Conservation (phyloP, 164 flowering plant species). For the Vitis amurensis region DNA sequence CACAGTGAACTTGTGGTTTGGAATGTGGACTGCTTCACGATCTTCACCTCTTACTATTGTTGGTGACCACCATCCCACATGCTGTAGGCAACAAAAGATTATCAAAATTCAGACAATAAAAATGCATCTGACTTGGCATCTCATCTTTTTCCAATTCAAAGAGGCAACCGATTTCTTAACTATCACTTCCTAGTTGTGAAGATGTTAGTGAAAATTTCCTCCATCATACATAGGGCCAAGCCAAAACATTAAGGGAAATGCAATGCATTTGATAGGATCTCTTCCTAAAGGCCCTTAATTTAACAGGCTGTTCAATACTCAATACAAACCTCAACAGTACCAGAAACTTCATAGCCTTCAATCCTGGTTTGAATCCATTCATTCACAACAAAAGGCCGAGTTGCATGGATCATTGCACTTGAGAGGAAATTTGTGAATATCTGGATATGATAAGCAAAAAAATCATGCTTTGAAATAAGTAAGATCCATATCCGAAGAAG, state of each 20-base stretch:
- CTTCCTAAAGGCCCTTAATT: too few relatives aligned
- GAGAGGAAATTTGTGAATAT: conserved; percentile 95
- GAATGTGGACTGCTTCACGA: conserved; percentile 95
- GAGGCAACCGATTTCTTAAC: too few relatives aligned
- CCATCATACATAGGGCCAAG: too few relatives aligned
- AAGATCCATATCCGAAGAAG: background rate
- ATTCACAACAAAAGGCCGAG: conserved; percentile 86
- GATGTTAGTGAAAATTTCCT: too few relatives aligned
- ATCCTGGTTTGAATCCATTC: conserved; percentile 98
- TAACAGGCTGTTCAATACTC: too few relatives aligned
- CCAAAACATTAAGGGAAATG: too few relatives aligned
- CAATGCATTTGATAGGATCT: too few relatives aligned
- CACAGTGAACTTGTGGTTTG: conserved; percentile 90
- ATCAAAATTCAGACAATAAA: too few relatives aligned
- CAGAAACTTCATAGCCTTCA: conserved; percentile 98
- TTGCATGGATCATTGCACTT: conserved; percentile 93
- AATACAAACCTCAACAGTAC: conserved; percentile 91
- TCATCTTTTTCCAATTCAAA: too few relatives aligned
- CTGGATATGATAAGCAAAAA: conserved; percentile 33
- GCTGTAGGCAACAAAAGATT: conserved; percentile 44
- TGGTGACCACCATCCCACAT: conserved; percentile 99
- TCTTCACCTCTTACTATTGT: conserved; percentile 92
- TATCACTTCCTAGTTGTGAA: too few relatives aligned
- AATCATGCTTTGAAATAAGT: conserved; percentile 3
- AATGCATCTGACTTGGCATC: too few relatives aligned